Evolutionary conservation across 257 asterid genomes (phyloP).

Genomic region (Catharanthus roseus): DNA sequence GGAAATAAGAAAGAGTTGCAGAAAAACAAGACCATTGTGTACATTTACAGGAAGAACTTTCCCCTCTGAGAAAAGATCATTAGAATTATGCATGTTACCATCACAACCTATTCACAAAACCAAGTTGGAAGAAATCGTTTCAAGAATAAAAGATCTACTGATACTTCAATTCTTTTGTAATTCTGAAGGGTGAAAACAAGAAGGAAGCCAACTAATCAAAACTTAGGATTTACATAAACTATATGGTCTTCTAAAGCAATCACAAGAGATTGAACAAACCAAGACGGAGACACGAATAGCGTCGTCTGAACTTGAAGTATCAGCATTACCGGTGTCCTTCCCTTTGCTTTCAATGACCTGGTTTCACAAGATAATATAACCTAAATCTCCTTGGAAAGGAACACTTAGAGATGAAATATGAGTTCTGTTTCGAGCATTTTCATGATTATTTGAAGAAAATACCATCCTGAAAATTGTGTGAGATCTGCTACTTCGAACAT

Average conservation of each 20-base stretch:
- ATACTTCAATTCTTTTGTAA: background rate
- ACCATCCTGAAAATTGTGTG: slow-evolving; percentile 99
- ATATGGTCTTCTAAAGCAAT: slow-evolving; percentile 3
- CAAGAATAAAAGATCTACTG: background rate
- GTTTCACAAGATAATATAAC: slow-evolving; percentile 14
- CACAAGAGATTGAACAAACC: slow-evolving; percentile 44
- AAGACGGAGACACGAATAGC: slow-evolving; percentile 90
- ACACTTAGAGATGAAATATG: slow-evolving; percentile 14
- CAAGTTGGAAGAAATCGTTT: background rate
- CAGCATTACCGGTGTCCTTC: slow-evolving; percentile 38
- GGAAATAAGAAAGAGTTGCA: background rate
- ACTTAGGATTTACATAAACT: background rate
- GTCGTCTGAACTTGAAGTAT: slow-evolving; percentile 54
- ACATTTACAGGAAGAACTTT: background rate
- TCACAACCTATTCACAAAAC: background rate
- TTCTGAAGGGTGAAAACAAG: background rate
- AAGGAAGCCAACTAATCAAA: background rate
- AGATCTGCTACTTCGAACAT: slow-evolving; percentile 93
- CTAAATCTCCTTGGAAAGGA: slow-evolving; percentile 7
- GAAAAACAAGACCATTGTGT: background rate
- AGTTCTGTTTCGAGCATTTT: slow-evolving; percentile 15
- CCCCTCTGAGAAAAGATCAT: background rate
- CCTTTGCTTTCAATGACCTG: slow-evolving; percentile 95
- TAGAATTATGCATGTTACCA: background rate
- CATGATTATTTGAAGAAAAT: slow-evolving; percentile 20